Evolutionary conservation across 805 yeast genomes (phyloP), one percentile per base, ranked within the genome.

Genomic region (Saccharomycopsis sp.): DNA sequence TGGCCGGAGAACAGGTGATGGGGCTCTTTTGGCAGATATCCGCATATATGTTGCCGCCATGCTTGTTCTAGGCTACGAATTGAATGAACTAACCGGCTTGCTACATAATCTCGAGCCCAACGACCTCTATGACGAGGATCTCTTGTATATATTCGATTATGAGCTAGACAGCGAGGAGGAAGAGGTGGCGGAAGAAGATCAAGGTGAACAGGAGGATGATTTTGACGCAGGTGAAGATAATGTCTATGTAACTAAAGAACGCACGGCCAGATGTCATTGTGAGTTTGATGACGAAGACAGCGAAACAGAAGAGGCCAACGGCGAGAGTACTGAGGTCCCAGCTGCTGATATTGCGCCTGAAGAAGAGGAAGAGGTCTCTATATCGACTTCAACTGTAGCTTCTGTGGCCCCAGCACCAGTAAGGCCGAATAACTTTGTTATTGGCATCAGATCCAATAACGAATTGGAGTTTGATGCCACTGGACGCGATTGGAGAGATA

Each of bases 401-500:
- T 29, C 37, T 29, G 12, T 12, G 37, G 37, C 16, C 15, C 29
- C 40, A 29, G 53, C 24, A 18, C 15, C 29, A n/a, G 34, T 24
- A 21, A 8, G 41, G 9, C 53, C 20, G 5, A 29, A 51, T 21
- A 51, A 51, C 29, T 34, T 52, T 15, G 40, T 34, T 18, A n/a
- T 52, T 5, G 54, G 54, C n/a, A 69, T 72, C 1, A 65, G 79
- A 61, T 67, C 75, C 2, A 59, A 65, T 8, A 61, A 64, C 1
- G 66, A 71, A 1, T 70, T 80, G 44, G 82, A 80, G 53, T 79
- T 81, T 66, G 89, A 83, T 66, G 77, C 79, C 24, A 67, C 74
- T 51, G 89, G 89, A 0, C 73, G 80, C 40, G 91, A 86, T 69
- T 84, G 91, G 89, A 71, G 90, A 64, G 91, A 85, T 67, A 74